Evolutionary conservation across 495 filamentous ascomycete species (phyloP).

Genomic region (Aspergillus heteromorphus): DNA sequence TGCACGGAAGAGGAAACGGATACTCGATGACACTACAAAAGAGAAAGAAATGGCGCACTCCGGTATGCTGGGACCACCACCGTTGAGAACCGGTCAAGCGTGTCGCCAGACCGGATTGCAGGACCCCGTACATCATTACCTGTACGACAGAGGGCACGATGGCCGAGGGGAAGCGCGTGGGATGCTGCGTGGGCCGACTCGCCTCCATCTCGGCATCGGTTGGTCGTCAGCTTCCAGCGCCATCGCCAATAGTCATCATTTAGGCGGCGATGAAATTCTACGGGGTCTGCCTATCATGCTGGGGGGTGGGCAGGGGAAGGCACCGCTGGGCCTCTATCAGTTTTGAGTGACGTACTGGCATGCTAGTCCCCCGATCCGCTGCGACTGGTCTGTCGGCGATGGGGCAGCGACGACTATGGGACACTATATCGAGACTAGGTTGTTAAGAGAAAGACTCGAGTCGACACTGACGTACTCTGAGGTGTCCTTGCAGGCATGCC

Average conservation of each 20-base stretch:
- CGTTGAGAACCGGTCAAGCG: conserved; percentile 9
- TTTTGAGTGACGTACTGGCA: conserved; percentile 12
- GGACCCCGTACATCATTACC: conserved; percentile 16
- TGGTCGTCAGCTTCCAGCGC: conserved; percentile 20
- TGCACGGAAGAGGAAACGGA: conserved; percentile 1
- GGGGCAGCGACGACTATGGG: conserved; percentile 4
- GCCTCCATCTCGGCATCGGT: conserved; percentile 9
- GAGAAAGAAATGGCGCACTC: conserved; percentile 15
- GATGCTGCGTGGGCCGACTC: conserved; percentile 17
- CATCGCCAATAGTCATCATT: conserved; percentile 6
- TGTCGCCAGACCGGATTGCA: conserved; percentile 10
- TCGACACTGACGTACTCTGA: conserved; percentile 23
- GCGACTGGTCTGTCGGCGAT: conserved; percentile 15
- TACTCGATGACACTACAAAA: conserved; percentile 9
- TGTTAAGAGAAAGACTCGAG: conserved; percentile 13
- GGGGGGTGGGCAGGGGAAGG: conserved; percentile 2
- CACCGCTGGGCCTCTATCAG: conserved; percentile 9
- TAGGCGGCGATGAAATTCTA: conserved; percentile 10
- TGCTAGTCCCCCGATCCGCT: conserved; percentile 11
- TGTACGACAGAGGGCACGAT: conserved; percentile 13
- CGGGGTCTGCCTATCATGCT: conserved; percentile 4
- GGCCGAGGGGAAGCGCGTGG: conserved; percentile 13
- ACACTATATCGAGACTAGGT: conserved; percentile 14
- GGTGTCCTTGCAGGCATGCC: conserved; percentile 19
- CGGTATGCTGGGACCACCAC: conserved; percentile 7